phyloP scores from a whole-genome alignment of 2,329 filamentous ascomycete genomes.

The Xylaria sp. region DNA sequence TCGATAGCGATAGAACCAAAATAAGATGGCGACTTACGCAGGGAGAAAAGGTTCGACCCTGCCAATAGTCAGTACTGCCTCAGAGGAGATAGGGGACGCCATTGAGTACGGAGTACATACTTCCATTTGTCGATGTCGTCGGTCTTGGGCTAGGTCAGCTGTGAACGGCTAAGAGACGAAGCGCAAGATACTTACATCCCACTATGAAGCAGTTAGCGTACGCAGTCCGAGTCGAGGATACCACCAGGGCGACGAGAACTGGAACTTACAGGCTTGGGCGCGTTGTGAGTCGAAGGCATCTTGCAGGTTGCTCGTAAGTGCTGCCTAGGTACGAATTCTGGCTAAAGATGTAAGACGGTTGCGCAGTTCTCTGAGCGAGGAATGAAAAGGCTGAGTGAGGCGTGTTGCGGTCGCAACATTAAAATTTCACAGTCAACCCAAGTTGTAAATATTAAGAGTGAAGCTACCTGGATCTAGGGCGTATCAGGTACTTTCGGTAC shows the following conservation, averaged over 20 bases:
- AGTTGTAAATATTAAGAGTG: conserved; percentile 8
- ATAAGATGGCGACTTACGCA: conserved; percentile 35
- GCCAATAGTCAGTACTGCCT: conserved; percentile 3
- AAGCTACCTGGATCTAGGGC: conserved; percentile 7
- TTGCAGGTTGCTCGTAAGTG: conserved; percentile 9
- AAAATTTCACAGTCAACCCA: conserved; percentile 12
- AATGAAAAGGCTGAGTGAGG: background rate
- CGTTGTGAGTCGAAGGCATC: conserved; percentile 27
- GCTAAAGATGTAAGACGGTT: background rate
- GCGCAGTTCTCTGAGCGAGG: background rate
- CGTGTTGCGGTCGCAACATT: conserved; percentile 1
- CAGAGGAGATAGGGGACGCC: background rate
- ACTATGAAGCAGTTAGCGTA: conserved; percentile 15
- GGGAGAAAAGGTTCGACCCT: conserved; percentile 68
- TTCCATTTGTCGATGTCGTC: conserved; percentile 98
- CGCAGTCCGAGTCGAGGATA: background rate
- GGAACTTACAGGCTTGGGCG: conserved; percentile 19
- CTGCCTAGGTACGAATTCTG: background rate
- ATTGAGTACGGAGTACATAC: conserved; percentile 6
- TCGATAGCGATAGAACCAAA: background rate
- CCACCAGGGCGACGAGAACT: conserved; percentile 1
- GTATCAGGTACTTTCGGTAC: background rate
- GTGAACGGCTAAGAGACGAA: background rate
- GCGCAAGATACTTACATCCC: conserved; percentile 18
- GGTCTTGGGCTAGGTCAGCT: conserved; percentile 63